These are phyloP conservation scores for Puccinia coronata DNA, from an alignment of 1,284 basidiomycete genomes.

Conservation along the genomic window DNA sequence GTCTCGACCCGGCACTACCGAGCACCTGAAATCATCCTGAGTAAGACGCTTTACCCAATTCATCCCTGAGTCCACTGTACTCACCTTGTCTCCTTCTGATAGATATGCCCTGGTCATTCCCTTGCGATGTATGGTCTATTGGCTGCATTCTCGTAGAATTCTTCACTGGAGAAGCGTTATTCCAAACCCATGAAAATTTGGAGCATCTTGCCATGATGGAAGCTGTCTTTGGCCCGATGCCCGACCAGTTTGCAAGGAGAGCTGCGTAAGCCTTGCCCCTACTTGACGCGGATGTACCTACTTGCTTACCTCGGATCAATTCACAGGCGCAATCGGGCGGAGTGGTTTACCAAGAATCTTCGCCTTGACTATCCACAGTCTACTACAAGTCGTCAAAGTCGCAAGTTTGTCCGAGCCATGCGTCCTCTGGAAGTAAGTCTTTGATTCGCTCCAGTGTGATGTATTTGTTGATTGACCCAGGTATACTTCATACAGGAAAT, in stretches of 20 bases:
- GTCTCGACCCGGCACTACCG: constrained; percentile 98
- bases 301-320: constrained; percentile 10
- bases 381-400: constrained; percentile 80
- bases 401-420: constrained; percentile 88
- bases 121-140: constrained; percentile 96
- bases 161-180: constrained; percentile 93
- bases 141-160: constrained; percentile 99
- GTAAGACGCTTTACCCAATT: constrained; percentile 62
- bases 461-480: not conserved
- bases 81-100: not conserved
- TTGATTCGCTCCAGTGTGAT: too few species aligned
- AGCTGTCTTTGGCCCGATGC: constrained; percentile 96
- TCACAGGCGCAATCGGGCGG: constrained; percentile 73
- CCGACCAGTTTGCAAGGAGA: constrained; percentile 69
- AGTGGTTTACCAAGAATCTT: constrained; percentile 81
- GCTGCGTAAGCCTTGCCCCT: constrained; percentile 58
- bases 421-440: constrained; percentile 70
- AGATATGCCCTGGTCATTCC: constrained; percentile 97
- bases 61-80: not conserved
- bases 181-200: constrained; percentile 92
- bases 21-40: constrained; percentile 97
- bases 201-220: constrained; percentile 99
- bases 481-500: constrained; percentile 23
- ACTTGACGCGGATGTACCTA: not conserved
- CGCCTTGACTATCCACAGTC: constrained; percentile 90